phyloP scores from a whole-genome alignment of 257 asterid species.

The Solanum rostratum region DNA sequence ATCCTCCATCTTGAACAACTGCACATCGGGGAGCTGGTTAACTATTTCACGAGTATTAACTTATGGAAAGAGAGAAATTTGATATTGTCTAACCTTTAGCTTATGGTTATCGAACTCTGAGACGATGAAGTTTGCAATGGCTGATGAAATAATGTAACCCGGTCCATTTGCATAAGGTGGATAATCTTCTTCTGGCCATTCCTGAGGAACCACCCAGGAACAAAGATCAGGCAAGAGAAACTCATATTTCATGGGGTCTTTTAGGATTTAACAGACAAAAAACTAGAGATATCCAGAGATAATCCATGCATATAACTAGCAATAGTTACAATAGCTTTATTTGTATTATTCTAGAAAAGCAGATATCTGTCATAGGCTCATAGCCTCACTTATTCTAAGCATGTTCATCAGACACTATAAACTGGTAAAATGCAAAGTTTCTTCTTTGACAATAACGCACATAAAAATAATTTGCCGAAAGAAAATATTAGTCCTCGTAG shows the following conservation, averaged over 20 bases:
- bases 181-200: slow-evolving; percentile 94
- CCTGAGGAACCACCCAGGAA: slow-evolving; percentile 31
- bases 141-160: slow-evolving; percentile 72
- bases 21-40: neutral
- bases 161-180: slow-evolving; percentile 99
- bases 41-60: neutral
- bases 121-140: slow-evolving; percentile 59
- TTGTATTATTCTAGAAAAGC: neutral
- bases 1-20: slow-evolving; percentile 26
- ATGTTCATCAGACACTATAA: neutral
- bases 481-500: neutral
- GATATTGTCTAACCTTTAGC: slow-evolving; percentile 44
- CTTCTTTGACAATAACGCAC: neutral
- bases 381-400: neutral
- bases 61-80: neutral
- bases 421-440: neutral
- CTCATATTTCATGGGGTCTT: neutral
- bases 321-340: neutral
- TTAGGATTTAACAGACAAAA: neutral
- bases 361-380: neutral
- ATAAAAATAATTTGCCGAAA: neutral
- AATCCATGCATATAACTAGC: neutral
- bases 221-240: neutral
- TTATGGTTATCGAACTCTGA: slow-evolving; percentile 47
- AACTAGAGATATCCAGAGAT: neutral